Percentiles rank a stretch among this genome's conserved stretches.
phyloP scores from a whole-genome alignment of 768 basidiomycete species.

The Mycena polygramma region DNA sequence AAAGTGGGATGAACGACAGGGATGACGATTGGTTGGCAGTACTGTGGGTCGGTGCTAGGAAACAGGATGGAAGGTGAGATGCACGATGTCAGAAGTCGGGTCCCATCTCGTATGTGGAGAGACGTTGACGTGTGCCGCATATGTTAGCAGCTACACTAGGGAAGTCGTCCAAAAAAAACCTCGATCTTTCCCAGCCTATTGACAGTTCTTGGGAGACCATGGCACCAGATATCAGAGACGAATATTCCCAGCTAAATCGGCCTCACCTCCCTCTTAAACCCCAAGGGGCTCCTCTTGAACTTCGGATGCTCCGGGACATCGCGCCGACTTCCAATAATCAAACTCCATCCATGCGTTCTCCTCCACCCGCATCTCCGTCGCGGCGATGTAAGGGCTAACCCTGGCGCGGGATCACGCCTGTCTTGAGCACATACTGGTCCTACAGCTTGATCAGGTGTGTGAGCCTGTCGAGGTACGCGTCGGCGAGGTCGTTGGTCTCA shows the following conservation, averaged over 20 bases:
- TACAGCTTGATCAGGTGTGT: conserved; percentile 14
- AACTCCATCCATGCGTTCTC: conserved; percentile 28
- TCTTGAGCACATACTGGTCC: conserved; percentile 22
- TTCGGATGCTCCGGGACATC: conserved; percentile 15
- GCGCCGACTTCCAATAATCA: conserved; percentile 28
- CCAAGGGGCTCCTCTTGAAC: conserved; percentile 14
- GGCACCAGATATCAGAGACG: no score
- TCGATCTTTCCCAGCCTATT: no score
- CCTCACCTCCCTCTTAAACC: conserved; percentile 12
- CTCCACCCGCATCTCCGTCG: conserved; percentile 24
- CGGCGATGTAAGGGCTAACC: conserved; percentile 10
- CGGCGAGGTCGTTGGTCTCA: conserved; percentile 14
- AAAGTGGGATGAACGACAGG: no score
- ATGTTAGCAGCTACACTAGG: no score
- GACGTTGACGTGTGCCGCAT: no score
- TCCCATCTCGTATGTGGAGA: no score
- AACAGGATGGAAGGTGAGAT: no score
- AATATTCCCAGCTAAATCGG: background rate
- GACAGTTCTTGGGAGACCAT: no score
- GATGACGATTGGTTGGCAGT: no score
- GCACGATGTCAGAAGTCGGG: no score
- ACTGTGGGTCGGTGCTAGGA: no score
- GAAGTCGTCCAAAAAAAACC: no score
- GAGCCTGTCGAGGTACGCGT: background rate
- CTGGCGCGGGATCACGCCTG: conserved; percentile 16